Base-by-base conservation (phyloP, 106 monocot species). In the Dendrobium officinale region DNA sequence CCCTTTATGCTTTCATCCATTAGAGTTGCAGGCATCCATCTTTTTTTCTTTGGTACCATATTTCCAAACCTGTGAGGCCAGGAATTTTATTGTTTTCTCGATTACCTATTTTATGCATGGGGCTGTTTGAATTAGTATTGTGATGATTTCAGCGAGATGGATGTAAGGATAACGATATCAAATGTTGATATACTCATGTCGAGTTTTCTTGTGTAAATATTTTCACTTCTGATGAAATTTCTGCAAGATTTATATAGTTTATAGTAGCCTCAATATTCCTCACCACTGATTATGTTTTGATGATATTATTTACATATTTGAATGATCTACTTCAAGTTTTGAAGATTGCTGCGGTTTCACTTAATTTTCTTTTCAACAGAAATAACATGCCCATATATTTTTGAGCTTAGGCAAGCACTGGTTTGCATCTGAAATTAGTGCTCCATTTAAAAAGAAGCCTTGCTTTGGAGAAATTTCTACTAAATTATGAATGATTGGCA, bases 1-100 rank as follows among this genome's bases (percentile, higher is more conserved):
- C 74, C 61, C 51, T 8, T 76, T 11, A 16, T 77, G 77, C 55
- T 19, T 78, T 43, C 74, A 42, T 74, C 22, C 18, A 20, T 74
- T 44, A 74, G 20, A 74, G 43, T 74, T 20, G 37, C 37, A 33
- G 29, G 33, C 31, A 10, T 16, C 70, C 37, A 70, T 29, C 15
- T 22, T 66, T 70, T 70, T 67, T 33, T 70, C 37, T 33, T 33
- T 0, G 33, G 40, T 17, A 70, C 37, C 70, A 40, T 33, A 70
- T 2, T 70, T 37, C 20, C 15, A 70, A 70, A 70, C 9, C 70
- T 31, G 29, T 15, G 26, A 7, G 64, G 64, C 33, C 70, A 70
- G 70, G 31, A 8, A 70, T 70, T 70, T 70, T 15, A 40, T 70
- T 66, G 4, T 70, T 70, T 70, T 15, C 29, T 37, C 37, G 16